A percentile compares a stretch with the other conserved stretches of the same genome.
These are phyloP conservation scores for Colletotrichum musicola DNA, from an alignment of 2,329 filamentous ascomycete species.

Conservation along the genomic window DNA sequence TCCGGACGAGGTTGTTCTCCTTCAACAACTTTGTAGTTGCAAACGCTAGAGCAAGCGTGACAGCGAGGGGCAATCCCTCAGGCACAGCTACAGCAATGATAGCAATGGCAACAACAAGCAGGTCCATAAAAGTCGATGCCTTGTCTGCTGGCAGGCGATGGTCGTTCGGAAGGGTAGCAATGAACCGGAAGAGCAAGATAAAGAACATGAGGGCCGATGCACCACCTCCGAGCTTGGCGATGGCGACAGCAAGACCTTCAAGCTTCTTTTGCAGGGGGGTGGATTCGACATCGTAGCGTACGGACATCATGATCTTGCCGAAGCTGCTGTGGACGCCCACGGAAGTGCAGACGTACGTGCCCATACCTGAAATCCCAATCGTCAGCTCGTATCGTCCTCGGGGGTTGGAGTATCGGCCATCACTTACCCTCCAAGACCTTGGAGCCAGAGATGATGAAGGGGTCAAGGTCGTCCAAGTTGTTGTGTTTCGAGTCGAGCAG, in stretches of 20 bases:
- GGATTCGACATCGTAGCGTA: slow-evolving; percentile 62
- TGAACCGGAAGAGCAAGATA: slow-evolving; percentile 82
- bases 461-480: slow-evolving; percentile 60
- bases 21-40: slow-evolving; percentile 77
- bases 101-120: slow-evolving; percentile 74
- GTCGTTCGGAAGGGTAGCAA: slow-evolving; percentile 65
- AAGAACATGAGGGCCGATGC: slow-evolving; percentile 77
- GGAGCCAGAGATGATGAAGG: slow-evolving; percentile 71
- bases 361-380: slow-evolving; percentile 45
- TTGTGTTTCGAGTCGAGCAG: slow-evolving; percentile 54
- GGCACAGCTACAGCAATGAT: slow-evolving; percentile 76
- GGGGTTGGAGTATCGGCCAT: slow-evolving; percentile 42
- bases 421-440: slow-evolving; percentile 50
- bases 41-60: slow-evolving; percentile 76
- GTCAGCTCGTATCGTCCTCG: slow-evolving; percentile 22
- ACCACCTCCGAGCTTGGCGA: slow-evolving; percentile 66
- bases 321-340: slow-evolving; percentile 66
- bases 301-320: slow-evolving; percentile 67
- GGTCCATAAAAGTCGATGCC: slow-evolving; percentile 65
- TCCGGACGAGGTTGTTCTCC: slow-evolving; percentile 78
- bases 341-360: slow-evolving; percentile 67
- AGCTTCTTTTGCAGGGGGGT: slow-evolving; percentile 69
- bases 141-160: slow-evolving; percentile 67
- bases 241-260: slow-evolving; percentile 54
- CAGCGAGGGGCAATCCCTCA: slow-evolving; percentile 74